phyloP scores from a whole-genome alignment of 2,329 filamentous ascomycete species.

The Dryadomyces sulphureus region DNA sequence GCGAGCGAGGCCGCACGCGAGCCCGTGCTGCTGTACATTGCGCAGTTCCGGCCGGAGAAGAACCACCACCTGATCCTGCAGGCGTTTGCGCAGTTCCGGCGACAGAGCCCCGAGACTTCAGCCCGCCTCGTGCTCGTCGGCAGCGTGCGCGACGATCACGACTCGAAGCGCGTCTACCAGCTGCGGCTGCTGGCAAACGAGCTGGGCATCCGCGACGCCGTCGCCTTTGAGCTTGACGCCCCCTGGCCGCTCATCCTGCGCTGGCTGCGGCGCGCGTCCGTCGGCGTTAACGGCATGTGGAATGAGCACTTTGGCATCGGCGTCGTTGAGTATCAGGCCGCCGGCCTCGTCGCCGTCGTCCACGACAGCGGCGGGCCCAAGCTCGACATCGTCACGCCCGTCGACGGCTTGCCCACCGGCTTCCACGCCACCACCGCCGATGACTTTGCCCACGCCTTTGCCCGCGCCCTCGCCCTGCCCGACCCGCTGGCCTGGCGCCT shows the following conservation, averaged over 20 bases:
- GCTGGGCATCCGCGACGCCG: slow-evolving; percentile 66
- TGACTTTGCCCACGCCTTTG: slow-evolving; percentile 71
- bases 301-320: slow-evolving; percentile 99
- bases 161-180: slow-evolving; percentile 75
- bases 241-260: slow-evolving; percentile 76
- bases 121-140: slow-evolving; percentile 67
- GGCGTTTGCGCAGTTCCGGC: slow-evolving; percentile 66
- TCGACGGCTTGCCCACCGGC: slow-evolving; percentile 71
- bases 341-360: slow-evolving; percentile 82
- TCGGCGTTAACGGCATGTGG: slow-evolving; percentile 98
- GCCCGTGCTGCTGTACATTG: slow-evolving; percentile 74
- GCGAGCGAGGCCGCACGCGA: slow-evolving; percentile 56
- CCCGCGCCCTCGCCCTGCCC: slow-evolving; percentile 56
- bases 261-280: slow-evolving; percentile 59
- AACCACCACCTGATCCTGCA: slow-evolving; percentile 80
- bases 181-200: slow-evolving; percentile 76
- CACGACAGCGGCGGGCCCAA: slow-evolving; percentile 90
- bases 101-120: slow-evolving; percentile 12
- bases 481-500: slow-evolving; percentile 62
- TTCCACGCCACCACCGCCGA: slow-evolving; percentile 69
- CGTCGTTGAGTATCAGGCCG: slow-evolving; percentile 94
- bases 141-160: slow-evolving; percentile 73
- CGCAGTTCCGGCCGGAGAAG: slow-evolving; percentile 95
- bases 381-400: slow-evolving; percentile 73
- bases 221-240: slow-evolving; percentile 81